Conservation (phyloP, 2,329 filamentous ascomycete species). For the Sclerotinia borealis region DNA sequence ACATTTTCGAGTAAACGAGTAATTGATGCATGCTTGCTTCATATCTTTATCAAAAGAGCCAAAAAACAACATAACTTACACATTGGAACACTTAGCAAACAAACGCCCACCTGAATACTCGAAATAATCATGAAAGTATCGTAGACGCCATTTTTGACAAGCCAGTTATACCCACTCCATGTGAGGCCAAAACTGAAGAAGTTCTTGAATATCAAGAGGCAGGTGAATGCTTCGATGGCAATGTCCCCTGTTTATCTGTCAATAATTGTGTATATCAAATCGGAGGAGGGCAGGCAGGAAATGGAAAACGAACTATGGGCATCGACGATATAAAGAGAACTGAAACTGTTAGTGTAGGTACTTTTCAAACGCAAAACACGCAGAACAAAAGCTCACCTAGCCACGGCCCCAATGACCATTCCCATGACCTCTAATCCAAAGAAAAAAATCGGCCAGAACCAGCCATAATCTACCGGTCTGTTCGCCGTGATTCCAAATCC, state of each 20-base stretch:
- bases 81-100: constrained; percentile 66
- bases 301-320: constrained; percentile 64
- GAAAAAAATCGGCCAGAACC: constrained; percentile 67
- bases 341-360: neutral
- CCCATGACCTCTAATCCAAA: constrained; percentile 80
- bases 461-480: constrained; percentile 59
- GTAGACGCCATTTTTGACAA: constrained; percentile 57
- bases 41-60: neutral
- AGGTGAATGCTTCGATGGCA: constrained; percentile 82
- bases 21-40: too few species aligned
- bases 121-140: constrained; percentile 63
- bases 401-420: constrained; percentile 88
- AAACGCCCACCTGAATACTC: constrained; percentile 72
- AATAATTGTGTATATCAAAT: neutral
- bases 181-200: constrained; percentile 84
- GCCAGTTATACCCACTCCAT: constrained; percentile 79
- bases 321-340: constrained; percentile 75
- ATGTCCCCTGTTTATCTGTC: constrained; percentile 55
- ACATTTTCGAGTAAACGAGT: neutral
- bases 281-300: neutral
- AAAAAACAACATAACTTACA: constrained; percentile 51
- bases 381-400: constrained; percentile 46
- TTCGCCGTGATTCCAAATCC: constrained; percentile 73
- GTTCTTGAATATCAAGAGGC: constrained; percentile 90
- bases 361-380: neutral